Conservation (phyloP, 164 flowering plant species). For the Echeveria elegans region DNA sequence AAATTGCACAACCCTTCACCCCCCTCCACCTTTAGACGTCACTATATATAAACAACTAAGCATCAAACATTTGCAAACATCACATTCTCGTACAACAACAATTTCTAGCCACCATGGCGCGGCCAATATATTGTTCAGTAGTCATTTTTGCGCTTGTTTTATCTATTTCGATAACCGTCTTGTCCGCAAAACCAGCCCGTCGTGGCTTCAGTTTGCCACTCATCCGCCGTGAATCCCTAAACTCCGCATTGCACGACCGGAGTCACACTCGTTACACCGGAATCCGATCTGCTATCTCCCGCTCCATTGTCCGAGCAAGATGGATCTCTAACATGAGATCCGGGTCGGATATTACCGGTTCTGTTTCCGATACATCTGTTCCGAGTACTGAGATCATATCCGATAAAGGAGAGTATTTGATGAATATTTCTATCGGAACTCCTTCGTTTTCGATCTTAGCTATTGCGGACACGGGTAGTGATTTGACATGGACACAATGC, state of each 20-base stretch:
- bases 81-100: background rate
- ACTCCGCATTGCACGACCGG: conserved; percentile 30
- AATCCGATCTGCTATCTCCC: conserved; percentile 16
- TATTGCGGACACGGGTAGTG: conserved; percentile 47
- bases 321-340: background rate
- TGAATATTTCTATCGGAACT: conserved; percentile 29
- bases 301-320: conserved; percentile 21
- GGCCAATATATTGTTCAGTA: background rate
- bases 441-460: conserved; percentile 20
- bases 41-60: background rate
- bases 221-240: conserved; percentile 40
- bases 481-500: conserved; percentile 45
- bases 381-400: background rate
- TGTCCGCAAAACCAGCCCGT: background rate
- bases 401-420: conserved; percentile 23
- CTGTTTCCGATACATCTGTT: background rate
- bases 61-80: background rate
- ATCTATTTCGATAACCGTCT: background rate
- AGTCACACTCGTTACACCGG: conserved; percentile 13
- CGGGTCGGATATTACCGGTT: background rate
- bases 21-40: background rate
- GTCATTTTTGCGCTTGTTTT: background rate
- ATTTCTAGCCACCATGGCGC: background rate
- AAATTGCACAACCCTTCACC: background rate
- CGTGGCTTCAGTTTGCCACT: conserved; percentile 26